Base-by-base conservation (phyloP, 768 basidiomycete species). In the Pulveroboletus frians region DNA sequence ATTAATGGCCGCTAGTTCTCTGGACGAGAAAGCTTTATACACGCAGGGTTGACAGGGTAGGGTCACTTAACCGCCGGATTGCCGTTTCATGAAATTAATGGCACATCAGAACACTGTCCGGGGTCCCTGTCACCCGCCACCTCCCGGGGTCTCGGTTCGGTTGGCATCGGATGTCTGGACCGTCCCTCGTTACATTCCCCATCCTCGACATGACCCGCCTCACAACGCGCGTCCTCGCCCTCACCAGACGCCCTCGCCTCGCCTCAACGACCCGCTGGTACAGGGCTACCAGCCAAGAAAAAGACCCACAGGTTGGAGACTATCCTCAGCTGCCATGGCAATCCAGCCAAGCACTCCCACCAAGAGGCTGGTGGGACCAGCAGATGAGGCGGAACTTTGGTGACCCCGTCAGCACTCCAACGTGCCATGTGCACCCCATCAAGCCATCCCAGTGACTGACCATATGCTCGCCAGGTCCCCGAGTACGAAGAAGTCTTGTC, bases 311-410 rank as follows among this genome's bases (percentile, higher is more conserved):
- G 53, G 69, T 88, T 17, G 74, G 74, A 47, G 85, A 79, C 57
- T 90, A 92, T 57, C 88, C 88, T 9, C 73, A 82, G 51, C 74
- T 88, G 6, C 86, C 87, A 32, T 73, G 72, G 64, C 71, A 81
- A 37, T 86, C 84, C 9, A 75, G 77, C 58, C 87, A 90, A 59
- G 71, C 74, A 9, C 76, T 83, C 10, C 71, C 79, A 18, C 72
- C 89, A 0, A 71, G 68, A 43, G 85, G 85, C 38, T 92, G 88
- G 89, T 76, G 84, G 62, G 90, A 92, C 63, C 63, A 66, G 31
- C 80, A 87, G 60, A 77, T 85, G 73, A 75, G 90, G 53, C 79
- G 89, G 47, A 90, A 92, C 63, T 83, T 83, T 70, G 88, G 85
- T 43, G 89, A 92, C 52, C 73, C 84, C 37, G 90, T 90, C 57